Base-by-base conservation (phyloP, 805 yeast genomes). In the Ogataea trehaloabstinens region DNA sequence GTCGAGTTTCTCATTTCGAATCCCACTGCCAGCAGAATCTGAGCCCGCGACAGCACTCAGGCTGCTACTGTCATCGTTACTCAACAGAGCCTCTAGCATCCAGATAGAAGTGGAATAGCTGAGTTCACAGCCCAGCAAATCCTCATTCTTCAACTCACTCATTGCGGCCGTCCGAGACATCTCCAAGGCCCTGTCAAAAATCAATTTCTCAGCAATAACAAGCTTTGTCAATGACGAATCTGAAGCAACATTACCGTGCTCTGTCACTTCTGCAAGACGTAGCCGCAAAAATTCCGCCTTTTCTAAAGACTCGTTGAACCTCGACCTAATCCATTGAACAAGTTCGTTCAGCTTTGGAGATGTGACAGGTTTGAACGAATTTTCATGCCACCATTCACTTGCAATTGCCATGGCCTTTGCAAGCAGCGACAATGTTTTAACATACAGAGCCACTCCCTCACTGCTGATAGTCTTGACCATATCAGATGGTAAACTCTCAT, bases 151-250 rank as follows among this genome's bases (percentile, higher is more conserved):
- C 52, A 89, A 70, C 63, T 91, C 99, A 57, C 83, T 80, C 40
- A 85, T 82, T 0, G 98, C 98, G 1, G 98, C 96, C 35, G 79
- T 80, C 52, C 95, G 77, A 2, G 96, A 85, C 69, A 90, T 86
- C 55, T 91, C 98, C 54, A 91, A 72, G 2, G 98, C 97, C 34
- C 98, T 72, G 52, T 93, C 96, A 63, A 91, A 93, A 19, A 90
- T 78, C 48, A 90, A 70, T 56, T 85, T 85, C 60, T 91, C 97
- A 3, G 95, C 87, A 38, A 82, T 73, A 5, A 80, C 71, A 37
- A 56, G 53, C 19, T 49, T 46, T 18, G 36, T 24, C 18, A 31
- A n/a, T 4, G 42, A 15, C 5, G 35, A 37, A 21, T 37, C 31
- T 2, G 40, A 30, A 1, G 31, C 16, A 7, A 24, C 37, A 17